A percentile compares a stretch with the other conserved stretches of the same genome.
phyloP scores from a whole-genome alignment of 2,329 filamentous ascomycete genomes.

The Bipolaris sorokiniana region DNA sequence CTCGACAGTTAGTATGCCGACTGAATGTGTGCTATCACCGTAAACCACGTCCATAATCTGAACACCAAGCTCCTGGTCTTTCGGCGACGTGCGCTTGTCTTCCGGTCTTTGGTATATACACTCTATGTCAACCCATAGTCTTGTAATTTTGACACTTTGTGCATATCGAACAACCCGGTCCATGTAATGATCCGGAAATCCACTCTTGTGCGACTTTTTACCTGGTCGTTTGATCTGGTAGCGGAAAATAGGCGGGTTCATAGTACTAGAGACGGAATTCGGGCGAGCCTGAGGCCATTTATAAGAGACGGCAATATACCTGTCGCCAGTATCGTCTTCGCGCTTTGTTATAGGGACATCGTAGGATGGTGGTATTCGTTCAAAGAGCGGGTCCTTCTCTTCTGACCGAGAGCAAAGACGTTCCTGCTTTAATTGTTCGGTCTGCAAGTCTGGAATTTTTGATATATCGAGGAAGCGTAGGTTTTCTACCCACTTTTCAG shows the following conservation, averaged over 20 bases:
- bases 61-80: constrained; percentile 17
- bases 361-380: not conserved
- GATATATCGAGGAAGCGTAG: constrained; percentile 28
- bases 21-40: constrained; percentile 11
- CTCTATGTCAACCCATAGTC: constrained; percentile 29
- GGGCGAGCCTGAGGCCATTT: constrained; percentile 11
- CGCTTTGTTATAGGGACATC: constrained; percentile 1
- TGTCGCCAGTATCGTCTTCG: constrained; percentile 4
- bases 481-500: constrained; percentile 17
- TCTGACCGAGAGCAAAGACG: not conserved
- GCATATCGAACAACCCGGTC: constrained; percentile 27
- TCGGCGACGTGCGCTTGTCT: constrained; percentile 3
- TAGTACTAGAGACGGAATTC: not conserved
- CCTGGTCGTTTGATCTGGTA: constrained; percentile 17
- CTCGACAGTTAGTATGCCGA: constrained; percentile 21
- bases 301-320: constrained; percentile 30
- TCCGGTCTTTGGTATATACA: constrained; percentile 26
- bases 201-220: constrained; percentile 13
- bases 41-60: constrained; percentile 33
- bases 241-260: constrained; percentile 4
- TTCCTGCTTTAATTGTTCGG: not conserved
- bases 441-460: constrained; percentile 6
- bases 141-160: constrained; percentile 7
- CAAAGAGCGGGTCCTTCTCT: not conserved
- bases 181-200: constrained; percentile 25